Conservation (phyloP, 2,329 filamentous ascomycete species). For the Rutstroemia sp. region DNA sequence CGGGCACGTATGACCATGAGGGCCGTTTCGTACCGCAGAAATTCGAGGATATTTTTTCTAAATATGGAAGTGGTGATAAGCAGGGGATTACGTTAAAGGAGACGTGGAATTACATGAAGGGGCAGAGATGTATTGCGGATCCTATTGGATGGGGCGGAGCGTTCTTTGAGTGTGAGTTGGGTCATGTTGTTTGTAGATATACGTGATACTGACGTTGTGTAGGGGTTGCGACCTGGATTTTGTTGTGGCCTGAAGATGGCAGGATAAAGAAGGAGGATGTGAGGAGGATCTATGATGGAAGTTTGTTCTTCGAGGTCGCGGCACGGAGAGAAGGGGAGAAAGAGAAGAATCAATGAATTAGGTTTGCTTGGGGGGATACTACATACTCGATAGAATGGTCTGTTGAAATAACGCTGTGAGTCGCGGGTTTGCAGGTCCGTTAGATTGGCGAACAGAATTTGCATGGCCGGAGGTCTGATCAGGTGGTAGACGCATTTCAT, state of each 20-base stretch:
- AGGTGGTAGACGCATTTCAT: too few species aligned
- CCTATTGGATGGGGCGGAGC: constrained; percentile 33
- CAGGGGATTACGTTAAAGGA: constrained; percentile 34
- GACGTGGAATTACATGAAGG: constrained; percentile 32
- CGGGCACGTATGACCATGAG: constrained; percentile 39
- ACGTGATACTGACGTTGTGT: neutral
- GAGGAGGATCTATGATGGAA: constrained; percentile 44
- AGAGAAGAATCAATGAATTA: neutral
- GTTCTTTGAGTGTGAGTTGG: constrained; percentile 29
- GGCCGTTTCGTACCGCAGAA: constrained; percentile 41
- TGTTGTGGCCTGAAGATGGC: constrained; percentile 49
- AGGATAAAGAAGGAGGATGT: constrained; percentile 50
- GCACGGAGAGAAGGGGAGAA: constrained; percentile 19
- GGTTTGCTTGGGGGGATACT: neutral
- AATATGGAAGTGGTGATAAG: constrained; percentile 34
- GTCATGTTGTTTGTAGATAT: neutral
- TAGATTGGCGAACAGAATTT: too few species aligned
- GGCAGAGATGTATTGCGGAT: constrained; percentile 36
- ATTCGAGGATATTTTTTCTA: constrained; percentile 44
- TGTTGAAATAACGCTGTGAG: neutral
- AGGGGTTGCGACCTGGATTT: constrained; percentile 42
- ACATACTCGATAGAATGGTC: neutral
- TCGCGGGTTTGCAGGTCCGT: too few species aligned
- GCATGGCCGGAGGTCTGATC: too few species aligned
- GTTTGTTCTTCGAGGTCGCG: constrained; percentile 40